Conservation (phyloP, 2,329 filamentous ascomycete species). For the Colletotrichum truncatum region DNA sequence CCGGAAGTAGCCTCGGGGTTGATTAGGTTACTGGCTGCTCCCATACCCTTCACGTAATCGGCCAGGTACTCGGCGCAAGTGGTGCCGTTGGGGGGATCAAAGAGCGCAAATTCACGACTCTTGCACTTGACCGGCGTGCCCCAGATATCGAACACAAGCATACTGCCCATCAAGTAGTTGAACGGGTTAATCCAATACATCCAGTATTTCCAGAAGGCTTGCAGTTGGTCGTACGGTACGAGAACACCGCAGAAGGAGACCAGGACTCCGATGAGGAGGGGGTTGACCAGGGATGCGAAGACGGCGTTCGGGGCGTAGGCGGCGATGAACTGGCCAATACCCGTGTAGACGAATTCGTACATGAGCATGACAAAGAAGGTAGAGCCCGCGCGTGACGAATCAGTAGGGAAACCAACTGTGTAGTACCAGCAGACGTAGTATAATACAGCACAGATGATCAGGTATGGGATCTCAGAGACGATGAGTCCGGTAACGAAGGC, state of each 20-base stretch:
- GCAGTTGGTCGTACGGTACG: slow-evolving; percentile 71
- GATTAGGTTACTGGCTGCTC: slow-evolving; percentile 58
- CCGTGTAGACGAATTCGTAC: slow-evolving; percentile 69
- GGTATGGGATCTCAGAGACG: slow-evolving; percentile 57
- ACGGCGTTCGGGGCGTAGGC: slow-evolving; percentile 70
- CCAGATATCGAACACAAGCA: slow-evolving; percentile 63
- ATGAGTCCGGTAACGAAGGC: slow-evolving; percentile 65
- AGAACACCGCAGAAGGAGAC: slow-evolving; percentile 80
- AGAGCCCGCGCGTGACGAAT: slow-evolving; percentile 57
- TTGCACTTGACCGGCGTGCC: slow-evolving; percentile 55
- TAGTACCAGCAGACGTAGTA: slow-evolving; percentile 69
- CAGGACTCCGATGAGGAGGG: slow-evolving; percentile 64
- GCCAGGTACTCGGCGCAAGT: slow-evolving; percentile 68
- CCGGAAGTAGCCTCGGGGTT: slow-evolving; percentile 66
- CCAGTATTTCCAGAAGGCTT: slow-evolving; percentile 75
- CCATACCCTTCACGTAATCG: slow-evolving; percentile 58
- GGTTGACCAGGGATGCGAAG: slow-evolving; percentile 67
- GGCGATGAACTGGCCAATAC: slow-evolving; percentile 70
- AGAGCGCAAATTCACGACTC: slow-evolving; percentile 57
- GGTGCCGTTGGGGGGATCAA: slow-evolving; percentile 58
- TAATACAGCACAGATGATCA: slow-evolving; percentile 52
- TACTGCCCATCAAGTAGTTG: slow-evolving; percentile 67
- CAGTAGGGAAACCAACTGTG: slow-evolving; percentile 59
- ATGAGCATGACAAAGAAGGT: slow-evolving; percentile 64
- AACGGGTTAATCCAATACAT: slow-evolving; percentile 57